Evolutionary conservation across 768 basidiomycete genomes (phyloP).

Genomic region (Leccinum longicurvipes): DNA sequence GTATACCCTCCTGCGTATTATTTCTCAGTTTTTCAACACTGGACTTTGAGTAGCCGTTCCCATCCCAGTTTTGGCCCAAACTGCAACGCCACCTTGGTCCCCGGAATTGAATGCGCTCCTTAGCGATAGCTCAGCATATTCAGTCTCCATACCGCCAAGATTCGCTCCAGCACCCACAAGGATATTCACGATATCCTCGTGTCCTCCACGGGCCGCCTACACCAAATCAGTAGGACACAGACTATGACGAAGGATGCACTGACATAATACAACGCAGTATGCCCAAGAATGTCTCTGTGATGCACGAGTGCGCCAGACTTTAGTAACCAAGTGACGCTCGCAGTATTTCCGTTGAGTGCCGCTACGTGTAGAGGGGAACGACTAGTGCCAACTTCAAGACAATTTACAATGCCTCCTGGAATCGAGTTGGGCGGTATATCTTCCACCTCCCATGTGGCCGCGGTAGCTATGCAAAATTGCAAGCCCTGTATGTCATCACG

Average conservation of each 20-base stretch:
- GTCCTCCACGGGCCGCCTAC: slow-evolving; percentile 74
- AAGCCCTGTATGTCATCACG: slow-evolving; percentile 64
- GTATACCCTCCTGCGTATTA: slow-evolving; percentile 16
- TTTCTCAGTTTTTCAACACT: neutral
- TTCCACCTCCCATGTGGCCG: slow-evolving; percentile 24
- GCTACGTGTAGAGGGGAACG: slow-evolving; percentile 79
- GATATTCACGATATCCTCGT: slow-evolving; percentile 55
- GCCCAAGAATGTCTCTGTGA: slow-evolving; percentile 72
- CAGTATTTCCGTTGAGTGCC: slow-evolving; percentile 58
- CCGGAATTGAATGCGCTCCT: slow-evolving; percentile 36
- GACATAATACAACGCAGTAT: slow-evolving; percentile 83
- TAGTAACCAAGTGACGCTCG: slow-evolving; percentile 48
- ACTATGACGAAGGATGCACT: slow-evolving; percentile 18
- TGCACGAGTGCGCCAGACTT: slow-evolving; percentile 80
- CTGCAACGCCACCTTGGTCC: slow-evolving; percentile 42
- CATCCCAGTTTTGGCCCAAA: slow-evolving; percentile 58
- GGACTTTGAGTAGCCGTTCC: neutral
- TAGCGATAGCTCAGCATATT: slow-evolving; percentile 51
- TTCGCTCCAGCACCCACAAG: slow-evolving; percentile 73
- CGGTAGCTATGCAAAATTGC: slow-evolving; percentile 50
- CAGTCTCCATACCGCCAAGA: slow-evolving; percentile 63
- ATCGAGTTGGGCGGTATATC: slow-evolving; percentile 29
- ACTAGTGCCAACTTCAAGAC: slow-evolving; percentile 65
- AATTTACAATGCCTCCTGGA: slow-evolving; percentile 71
- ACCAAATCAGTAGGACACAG: slow-evolving; percentile 1